Evolutionary conservation across 257 asterid species (phyloP).

Genomic region (Solanum etuberosum): DNA sequence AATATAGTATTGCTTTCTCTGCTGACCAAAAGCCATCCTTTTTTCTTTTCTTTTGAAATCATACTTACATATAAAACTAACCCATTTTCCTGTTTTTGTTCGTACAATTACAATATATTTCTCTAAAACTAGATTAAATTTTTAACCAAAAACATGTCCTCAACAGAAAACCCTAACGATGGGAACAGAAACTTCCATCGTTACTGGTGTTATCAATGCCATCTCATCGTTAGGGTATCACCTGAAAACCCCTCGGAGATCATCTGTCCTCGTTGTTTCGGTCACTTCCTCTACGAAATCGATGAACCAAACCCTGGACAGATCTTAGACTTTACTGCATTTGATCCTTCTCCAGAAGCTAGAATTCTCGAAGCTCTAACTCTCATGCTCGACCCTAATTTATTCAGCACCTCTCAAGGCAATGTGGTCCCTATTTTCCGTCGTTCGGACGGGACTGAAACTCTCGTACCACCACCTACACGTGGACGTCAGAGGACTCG

Average conservation of each 20-base stretch:
- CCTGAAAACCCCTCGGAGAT: constrained; percentile 22
- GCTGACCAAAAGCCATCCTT: constrained; percentile 30
- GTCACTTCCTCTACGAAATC: constrained; percentile 48
- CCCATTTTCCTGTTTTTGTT: not conserved
- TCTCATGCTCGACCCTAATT: constrained; percentile 39
- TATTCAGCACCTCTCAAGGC: not conserved
- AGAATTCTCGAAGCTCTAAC: constrained; percentile 60
- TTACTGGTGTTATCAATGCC: constrained; percentile 90
- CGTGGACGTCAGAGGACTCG: constrained; percentile 13
- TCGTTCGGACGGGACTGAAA: not conserved
- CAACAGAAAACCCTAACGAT: not conserved
- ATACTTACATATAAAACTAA: not conserved
- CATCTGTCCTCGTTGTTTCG: constrained; percentile 59
- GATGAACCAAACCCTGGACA: constrained; percentile 32
- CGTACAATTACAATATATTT: not conserved
- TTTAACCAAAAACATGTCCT: not conserved
- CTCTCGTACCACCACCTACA: not conserved
- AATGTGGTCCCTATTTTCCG: constrained; percentile 13
- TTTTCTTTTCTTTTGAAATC: constrained; percentile 5
- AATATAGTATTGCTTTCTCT: constrained; percentile 26
- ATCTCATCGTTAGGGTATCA: constrained; percentile 40
- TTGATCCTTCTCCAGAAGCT: constrained; percentile 71
- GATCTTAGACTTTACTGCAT: constrained; percentile 41
- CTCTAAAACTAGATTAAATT: too few relatives aligned
- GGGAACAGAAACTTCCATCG: constrained; percentile 26